Conservation (phyloP, 305 asterid species). For the Solanum hybrid region DNA sequence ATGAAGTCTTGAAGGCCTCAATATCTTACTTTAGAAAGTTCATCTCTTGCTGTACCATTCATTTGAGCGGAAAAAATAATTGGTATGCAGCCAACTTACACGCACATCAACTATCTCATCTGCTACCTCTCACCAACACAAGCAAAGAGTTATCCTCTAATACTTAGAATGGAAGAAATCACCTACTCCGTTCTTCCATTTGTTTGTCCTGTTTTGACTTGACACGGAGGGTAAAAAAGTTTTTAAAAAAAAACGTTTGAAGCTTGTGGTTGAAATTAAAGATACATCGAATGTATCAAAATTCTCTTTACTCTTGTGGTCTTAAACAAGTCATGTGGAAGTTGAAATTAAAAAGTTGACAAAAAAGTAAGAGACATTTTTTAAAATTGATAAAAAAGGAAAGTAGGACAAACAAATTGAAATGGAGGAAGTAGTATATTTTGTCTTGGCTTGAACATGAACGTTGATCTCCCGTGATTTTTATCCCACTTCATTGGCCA, state of each 20-base stretch:
- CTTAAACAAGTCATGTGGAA: too few relatives aligned
- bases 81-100: background rate
- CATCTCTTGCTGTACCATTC: background rate
- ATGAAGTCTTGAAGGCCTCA: background rate
- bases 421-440: accelerated
- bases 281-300: too few relatives aligned
- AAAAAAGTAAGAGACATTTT: too few relatives aligned
- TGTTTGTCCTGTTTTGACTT: background rate
- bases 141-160: background rate
- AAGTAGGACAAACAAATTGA: background rate
- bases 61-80: too few relatives aligned
- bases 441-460: background rate
- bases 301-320: too few relatives aligned
- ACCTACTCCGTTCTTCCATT: background rate
- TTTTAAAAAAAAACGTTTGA: too few relatives aligned
- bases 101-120: background rate
- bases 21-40: background rate
- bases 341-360: too few relatives aligned
- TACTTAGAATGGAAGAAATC: background rate
- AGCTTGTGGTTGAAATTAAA: background rate
- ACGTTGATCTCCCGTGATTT: background rate
- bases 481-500: too few relatives aligned
- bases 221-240: background rate
- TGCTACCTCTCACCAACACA: background rate
- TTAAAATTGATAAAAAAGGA: background rate